phyloP scores from a whole-genome alignment of 306 rosid species.

The Rosa rugosa region DNA sequence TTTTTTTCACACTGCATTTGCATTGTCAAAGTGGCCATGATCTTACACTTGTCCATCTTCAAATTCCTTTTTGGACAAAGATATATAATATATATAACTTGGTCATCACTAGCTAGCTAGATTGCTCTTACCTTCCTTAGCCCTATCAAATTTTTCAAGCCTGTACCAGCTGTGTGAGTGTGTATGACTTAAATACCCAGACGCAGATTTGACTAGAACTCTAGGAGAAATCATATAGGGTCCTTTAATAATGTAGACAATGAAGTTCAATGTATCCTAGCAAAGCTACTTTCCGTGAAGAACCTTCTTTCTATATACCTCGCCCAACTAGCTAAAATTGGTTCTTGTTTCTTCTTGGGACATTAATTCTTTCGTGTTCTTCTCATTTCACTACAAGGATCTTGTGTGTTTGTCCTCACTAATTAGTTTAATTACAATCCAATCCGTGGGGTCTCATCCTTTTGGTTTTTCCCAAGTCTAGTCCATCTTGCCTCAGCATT shows the following conservation, averaged over 20 bases:
- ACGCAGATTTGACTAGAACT: slow-evolving; percentile 8
- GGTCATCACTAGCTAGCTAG: slow-evolving; percentile 3
- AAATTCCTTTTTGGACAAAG: slow-evolving; percentile 11
- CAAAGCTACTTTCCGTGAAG: slow-evolving; percentile 21
- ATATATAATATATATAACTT: neutral
- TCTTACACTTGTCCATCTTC: neutral
- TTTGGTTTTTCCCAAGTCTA: slow-evolving; percentile 5
- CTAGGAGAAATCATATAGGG: neutral
- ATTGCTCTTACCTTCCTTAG: slow-evolving; percentile 5
- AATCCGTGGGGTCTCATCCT: neutral
- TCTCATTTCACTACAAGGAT: neutral
- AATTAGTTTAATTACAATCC: neutral
- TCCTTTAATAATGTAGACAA: neutral
- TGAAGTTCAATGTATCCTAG: neutral
- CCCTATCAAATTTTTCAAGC: neutral
- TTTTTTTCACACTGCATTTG: slow-evolving; percentile 11
- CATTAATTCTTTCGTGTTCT: slow-evolving; percentile 9
- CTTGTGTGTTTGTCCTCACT: neutral
- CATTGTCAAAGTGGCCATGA: neutral
- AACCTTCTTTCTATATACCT: slow-evolving; percentile 5
- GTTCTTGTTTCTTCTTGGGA: slow-evolving; percentile 10
- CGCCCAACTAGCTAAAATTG: neutral
- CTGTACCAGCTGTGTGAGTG: neutral
- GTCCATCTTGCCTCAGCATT: slow-evolving; percentile 8
- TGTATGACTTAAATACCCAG: neutral